Percentiles rank a stretch among this genome's conserved stretches.
Conservation (phyloP, 495 filamentous ascomycete species). For the Talaromyces borbonicus region DNA sequence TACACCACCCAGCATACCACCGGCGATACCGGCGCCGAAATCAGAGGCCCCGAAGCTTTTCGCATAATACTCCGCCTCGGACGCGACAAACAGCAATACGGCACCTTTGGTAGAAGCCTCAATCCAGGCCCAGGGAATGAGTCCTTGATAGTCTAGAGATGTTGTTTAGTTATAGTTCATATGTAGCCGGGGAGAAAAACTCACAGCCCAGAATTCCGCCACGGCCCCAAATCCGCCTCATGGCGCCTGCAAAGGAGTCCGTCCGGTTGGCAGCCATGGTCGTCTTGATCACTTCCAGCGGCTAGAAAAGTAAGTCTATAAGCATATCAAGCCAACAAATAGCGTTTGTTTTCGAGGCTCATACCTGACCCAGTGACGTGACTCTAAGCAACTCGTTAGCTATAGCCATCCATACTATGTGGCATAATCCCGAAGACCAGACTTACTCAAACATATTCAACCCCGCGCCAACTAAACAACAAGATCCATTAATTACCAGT, state of each 20-base stretch:
- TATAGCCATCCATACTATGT: no score
- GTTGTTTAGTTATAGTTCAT: neutral
- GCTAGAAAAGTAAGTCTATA: conserved; percentile 41
- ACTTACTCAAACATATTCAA: conserved; percentile 95
- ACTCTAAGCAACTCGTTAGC: conserved; percentile 44
- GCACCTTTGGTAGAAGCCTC: conserved; percentile 99
- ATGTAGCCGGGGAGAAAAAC: conserved; percentile 24
- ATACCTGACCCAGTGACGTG: conserved; percentile 75
- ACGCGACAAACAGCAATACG: conserved; percentile 97
- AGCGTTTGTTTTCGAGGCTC: conserved; percentile 5
- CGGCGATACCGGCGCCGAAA: conserved; percentile 79
- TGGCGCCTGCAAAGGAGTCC: conserved; percentile 74
- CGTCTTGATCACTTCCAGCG: conserved; percentile 97
- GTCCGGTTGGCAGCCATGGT: conserved; percentile 95
- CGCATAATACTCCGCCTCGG: conserved; percentile 93
- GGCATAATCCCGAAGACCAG: no score
- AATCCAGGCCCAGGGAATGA: conserved; percentile 99
- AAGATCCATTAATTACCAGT: neutral
- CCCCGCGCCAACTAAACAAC: conserved; percentile 77
- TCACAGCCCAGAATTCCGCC: conserved; percentile 93
- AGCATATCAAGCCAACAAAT: conserved; percentile 13
- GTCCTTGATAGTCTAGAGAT: conserved; percentile 85
- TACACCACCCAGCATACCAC: conserved; percentile 89
- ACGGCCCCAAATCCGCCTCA: conserved; percentile 82
- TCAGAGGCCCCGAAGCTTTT: conserved; percentile 68